Base-by-base conservation (phyloP, 352 stramenopile species). In the Pythium scleroteichum region DNA sequence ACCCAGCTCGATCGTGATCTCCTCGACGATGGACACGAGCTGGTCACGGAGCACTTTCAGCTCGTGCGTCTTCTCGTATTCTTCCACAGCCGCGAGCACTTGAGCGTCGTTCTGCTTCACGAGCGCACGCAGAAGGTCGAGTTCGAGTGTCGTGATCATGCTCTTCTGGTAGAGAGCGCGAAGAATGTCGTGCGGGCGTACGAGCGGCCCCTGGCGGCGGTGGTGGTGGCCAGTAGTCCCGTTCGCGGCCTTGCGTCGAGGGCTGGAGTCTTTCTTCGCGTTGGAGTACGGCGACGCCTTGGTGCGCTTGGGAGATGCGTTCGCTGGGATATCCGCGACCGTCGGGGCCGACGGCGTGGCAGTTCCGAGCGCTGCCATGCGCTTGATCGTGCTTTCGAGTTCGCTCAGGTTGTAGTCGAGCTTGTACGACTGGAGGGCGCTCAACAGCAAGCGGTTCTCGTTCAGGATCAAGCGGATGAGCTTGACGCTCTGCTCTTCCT, bases 111-210 rank as follows among this genome's bases (percentile, higher is more conserved):
- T 61, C 46, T 92, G 82, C 9, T 71, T 68, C n/a, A 92, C 68
- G 9, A 92, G 62, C 8, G 80, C 78, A 32, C 70, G 64, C 20
- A 92, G 17, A 22, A 89, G 74, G 29, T 90, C 76, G 27, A 78
- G 35, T 59, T 92, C 79, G 13, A 87, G 61, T 2, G 60, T 79
- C 20, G 82, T 92, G 33, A 92, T 53, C 79, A 90, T 83, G 14
- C 76, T 68, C 59, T 86, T 78, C 20, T 73, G 62, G 44, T 85
- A 69, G 23, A 92, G 44, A 17, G 70, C 72, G 17, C 66, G 46
- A 16, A 90, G 63, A n/a, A 87, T 53, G 8, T 78, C 69, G 23
- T 80, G 60, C 1, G 75, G 66, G 9, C 63, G 62, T 20, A 54
- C 35, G 16, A 66, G 56, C n/a, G 66, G 53, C 0, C 41, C 66